Evolutionary conservation across 257 asterid species (phyloP), one percentile per base, ranked within the genome.

Genomic region (Schizonepeta tenuifolia): DNA sequence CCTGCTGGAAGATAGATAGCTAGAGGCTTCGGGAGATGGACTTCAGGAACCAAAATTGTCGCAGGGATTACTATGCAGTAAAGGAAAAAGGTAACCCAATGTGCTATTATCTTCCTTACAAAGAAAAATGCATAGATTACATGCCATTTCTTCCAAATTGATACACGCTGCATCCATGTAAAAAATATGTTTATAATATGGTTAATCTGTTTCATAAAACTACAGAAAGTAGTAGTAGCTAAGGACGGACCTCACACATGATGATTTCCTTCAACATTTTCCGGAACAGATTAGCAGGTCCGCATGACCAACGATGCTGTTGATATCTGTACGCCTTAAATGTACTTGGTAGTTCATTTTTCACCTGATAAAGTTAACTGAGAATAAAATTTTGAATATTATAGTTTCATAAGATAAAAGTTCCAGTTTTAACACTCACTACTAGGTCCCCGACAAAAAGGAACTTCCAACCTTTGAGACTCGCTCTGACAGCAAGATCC

Each of bases 221-320:
- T 60, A 63, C n/a, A 47, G 51, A 76, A 40, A 57, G 10, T 40
- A 59, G 41, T 15, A 22, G 33, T 57, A 40, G 73, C 76, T 68
- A 40, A 22, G 71, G 50, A 89, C 97, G 71, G 50, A 89, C 97
- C 94, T 91, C 87, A 28, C 89, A 80, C 20, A 69, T 68, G 73
- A 87, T 72, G 80, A 91, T 91, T 71, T 89, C 96, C 74, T 75
- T 78, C 72, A 85, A 71, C 96, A 90, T 90, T 79, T 92, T 92
- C 51, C 90, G 80, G 64, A 90, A 87, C 67, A 92, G 91, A 82
- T 90, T 92, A 58, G 98, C 98, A 57, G 96, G 97, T 49, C 97
- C 97, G 40, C 95, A 88, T 46, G 96, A 90, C 97, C 98, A 92
- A 61, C 97, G 88, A 65, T 90, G 98, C 70, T 92, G 98, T 85